phyloP scores from a whole-genome alignment of 345 rosid genomes.

The Barbarea vulgaris region DNA sequence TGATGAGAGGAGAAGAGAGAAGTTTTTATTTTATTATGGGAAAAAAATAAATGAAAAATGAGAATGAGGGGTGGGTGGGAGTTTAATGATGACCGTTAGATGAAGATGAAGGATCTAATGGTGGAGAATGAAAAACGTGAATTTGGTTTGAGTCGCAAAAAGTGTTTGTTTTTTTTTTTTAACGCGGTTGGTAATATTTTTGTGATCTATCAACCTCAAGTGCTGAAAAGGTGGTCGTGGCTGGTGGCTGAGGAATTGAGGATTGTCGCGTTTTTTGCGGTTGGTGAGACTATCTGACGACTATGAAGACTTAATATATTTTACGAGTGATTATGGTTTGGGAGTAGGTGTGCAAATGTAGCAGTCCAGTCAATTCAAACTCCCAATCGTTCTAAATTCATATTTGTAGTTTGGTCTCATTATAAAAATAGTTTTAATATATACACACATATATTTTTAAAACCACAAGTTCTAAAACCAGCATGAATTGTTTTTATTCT shows the following conservation, averaged over 20 bases:
- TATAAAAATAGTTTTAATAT: background rate
- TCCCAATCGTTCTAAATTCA: background rate
- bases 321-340: conserved; percentile 25
- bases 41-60: background rate
- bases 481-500: background rate
- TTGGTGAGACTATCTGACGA: conserved; percentile 30
- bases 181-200: too few species aligned
- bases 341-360: conserved; percentile 32
- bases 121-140: too few species aligned
- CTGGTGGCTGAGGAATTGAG: conserved; percentile 28
- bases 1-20: conserved; percentile 38
- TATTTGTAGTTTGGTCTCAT: background rate
- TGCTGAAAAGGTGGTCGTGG: conserved; percentile 31
- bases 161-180: too few species aligned
- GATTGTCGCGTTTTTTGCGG: conserved; percentile 34
- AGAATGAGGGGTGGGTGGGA: conserved; percentile 40
- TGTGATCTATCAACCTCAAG: background rate
- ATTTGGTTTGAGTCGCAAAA: too few species aligned
- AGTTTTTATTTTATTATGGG: conserved; percentile 8
- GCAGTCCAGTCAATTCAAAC: conserved; percentile 16
- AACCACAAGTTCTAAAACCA: background rate
- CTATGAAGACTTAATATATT: background rate
- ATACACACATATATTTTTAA: background rate
- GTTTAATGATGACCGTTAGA: too few species aligned
- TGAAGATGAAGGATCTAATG: too few species aligned